phyloP scores from a whole-genome alignment of 345 rosid species.

The Clarkia xantiana region DNA sequence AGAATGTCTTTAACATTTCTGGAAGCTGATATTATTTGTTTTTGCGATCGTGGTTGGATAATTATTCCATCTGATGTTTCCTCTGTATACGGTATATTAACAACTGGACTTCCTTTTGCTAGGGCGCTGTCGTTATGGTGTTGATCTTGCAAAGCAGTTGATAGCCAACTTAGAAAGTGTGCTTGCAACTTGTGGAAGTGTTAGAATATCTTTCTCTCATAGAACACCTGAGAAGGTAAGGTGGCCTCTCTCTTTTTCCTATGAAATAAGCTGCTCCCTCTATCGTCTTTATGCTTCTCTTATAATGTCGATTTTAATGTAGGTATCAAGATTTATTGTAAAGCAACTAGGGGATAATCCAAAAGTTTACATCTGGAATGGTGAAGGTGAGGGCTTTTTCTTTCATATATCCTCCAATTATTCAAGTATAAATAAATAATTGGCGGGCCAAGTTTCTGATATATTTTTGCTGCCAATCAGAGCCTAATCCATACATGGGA shows the following conservation, averaged over 20 bases:
- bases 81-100: not conserved
- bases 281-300: not conserved
- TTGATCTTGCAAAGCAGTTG: constrained; percentile 73
- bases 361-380: constrained; percentile 76
- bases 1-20: too few species aligned
- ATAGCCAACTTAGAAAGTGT: constrained; percentile 38
- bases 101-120: not conserved
- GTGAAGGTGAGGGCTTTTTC: constrained; percentile 43
- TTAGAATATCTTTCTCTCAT: constrained; percentile 55
- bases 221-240: constrained; percentile 79
- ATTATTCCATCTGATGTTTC: not conserved
- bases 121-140: constrained; percentile 79
- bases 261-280: not conserved
- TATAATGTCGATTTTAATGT: constrained; percentile 5
- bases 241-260: constrained; percentile 6
- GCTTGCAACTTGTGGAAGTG: constrained; percentile 62
- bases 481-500: constrained; percentile 83
- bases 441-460: too few species aligned
- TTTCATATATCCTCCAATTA: not conserved
- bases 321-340: constrained; percentile 56
- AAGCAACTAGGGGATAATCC: constrained; percentile 67
- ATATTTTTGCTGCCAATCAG: constrained; percentile 16
- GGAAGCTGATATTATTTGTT: not conserved
- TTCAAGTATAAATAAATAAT: too few species aligned
- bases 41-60: not conserved